phyloP scores from a whole-genome alignment of 176 grass and related monocot species.

The Oryza brachyantha region DNA sequence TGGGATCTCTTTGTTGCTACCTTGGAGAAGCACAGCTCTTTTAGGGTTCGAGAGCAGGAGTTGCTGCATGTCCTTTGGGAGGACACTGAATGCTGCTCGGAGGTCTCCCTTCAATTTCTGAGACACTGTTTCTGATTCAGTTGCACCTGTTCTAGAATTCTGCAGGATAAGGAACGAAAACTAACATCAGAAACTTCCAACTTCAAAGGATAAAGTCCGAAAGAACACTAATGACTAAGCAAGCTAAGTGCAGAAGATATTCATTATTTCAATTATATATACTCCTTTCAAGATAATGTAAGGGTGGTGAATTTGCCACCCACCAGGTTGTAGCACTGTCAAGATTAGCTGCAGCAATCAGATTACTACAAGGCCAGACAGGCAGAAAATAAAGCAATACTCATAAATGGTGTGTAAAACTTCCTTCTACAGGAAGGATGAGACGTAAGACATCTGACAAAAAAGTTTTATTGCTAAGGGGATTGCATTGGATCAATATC shows the following conservation, averaged over 20 bases:
- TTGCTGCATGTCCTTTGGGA: slow-evolving; percentile 91
- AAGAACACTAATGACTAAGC: not conserved
- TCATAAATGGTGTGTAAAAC: not conserved
- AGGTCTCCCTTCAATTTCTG: slow-evolving; percentile 79
- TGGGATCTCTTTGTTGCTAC: slow-evolving; percentile 39
- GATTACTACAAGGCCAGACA: not conserved
- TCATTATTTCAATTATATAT: slow-evolving; percentile 6
- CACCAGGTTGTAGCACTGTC: not conserved
- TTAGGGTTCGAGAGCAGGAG: slow-evolving; percentile 81
- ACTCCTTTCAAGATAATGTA: not conserved
- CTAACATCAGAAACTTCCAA: slow-evolving; percentile 13
- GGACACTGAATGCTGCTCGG: slow-evolving; percentile 60
- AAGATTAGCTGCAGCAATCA: not conserved
- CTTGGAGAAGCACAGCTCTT: slow-evolving; percentile 72
- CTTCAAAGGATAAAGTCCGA: not conserved
- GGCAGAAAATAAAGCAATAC: not conserved
- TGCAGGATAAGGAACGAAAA: slow-evolving; percentile 22
- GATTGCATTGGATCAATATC: not conserved
- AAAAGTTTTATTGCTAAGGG: not conserved
- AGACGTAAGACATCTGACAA: slow-evolving; percentile 5
- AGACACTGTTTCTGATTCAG: slow-evolving; percentile 48
- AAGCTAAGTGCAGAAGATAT: slow-evolving; percentile 3
- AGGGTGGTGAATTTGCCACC: not conserved
- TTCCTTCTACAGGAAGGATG: not conserved
- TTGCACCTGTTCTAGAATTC: slow-evolving; percentile 40